phyloP scores from a whole-genome alignment of 2,329 filamentous ascomycete species.

The Trichoderma aggressivum region DNA sequence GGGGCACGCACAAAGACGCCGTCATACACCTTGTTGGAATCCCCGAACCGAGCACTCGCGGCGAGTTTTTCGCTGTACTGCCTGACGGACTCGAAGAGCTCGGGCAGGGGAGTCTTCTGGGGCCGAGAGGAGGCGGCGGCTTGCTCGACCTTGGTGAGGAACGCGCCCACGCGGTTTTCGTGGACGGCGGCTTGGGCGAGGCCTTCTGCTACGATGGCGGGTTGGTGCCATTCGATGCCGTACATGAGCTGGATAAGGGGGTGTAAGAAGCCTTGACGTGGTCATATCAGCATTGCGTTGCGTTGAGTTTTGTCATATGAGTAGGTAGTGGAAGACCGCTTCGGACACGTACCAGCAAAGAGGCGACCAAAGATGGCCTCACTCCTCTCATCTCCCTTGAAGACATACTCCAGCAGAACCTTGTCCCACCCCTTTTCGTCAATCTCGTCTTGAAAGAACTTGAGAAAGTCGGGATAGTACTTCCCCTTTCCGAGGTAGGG shows the following conservation, averaged over 20 bases:
- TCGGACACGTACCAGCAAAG: conserved; percentile 51
- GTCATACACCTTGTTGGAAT: conserved; percentile 64
- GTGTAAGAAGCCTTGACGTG: conserved; percentile 60
- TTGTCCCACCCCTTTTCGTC: conserved; percentile 56
- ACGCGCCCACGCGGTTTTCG: conserved; percentile 49
- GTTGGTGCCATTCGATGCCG: conserved; percentile 77
- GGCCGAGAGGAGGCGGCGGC: conserved; percentile 36
- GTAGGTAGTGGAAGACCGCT: neutral
- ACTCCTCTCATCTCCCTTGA: conserved; percentile 60
- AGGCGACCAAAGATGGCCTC: conserved; percentile 68
- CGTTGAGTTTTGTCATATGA: no score
- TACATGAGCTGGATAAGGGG: conserved; percentile 84
- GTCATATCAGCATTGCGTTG: neutral
- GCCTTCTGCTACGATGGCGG: conserved; percentile 74
- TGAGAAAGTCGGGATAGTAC: conserved; percentile 70
- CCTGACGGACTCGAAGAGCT: conserved; percentile 58
- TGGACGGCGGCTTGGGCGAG: conserved; percentile 76
- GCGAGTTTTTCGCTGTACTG: conserved; percentile 54
- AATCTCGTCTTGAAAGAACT: conserved; percentile 74
- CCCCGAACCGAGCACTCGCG: conserved; percentile 42
- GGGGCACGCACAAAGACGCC: conserved; percentile 63
- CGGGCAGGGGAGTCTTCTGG: conserved; percentile 34
- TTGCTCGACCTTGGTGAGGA: conserved; percentile 54
- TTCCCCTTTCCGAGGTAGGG: conserved; percentile 59
- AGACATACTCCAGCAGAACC: conserved; percentile 64